phyloP scores from a whole-genome alignment of 2,329 filamentous ascomycete genomes.

The Onygenales sp. region DNA sequence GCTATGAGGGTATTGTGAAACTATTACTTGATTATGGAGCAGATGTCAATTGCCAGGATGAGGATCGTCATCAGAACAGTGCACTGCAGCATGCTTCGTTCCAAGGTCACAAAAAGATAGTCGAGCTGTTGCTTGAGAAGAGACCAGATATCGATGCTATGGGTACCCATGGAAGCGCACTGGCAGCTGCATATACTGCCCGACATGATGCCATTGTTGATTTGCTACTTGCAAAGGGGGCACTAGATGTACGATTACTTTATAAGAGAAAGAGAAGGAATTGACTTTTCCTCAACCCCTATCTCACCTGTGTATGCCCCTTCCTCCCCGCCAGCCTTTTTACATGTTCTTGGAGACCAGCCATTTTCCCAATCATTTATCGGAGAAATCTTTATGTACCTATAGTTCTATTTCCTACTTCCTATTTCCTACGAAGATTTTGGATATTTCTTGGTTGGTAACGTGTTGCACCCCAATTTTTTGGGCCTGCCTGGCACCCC shows the following conservation, averaged over 20 bases:
- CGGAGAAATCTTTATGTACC: too few relatives aligned
- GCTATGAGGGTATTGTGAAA: neutral
- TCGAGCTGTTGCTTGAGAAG: slow-evolving; percentile 7
- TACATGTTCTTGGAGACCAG: too few relatives aligned
- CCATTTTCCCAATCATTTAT: too few relatives aligned
- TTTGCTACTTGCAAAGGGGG: neutral
- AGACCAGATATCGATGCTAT: neutral
- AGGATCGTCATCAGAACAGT: neutral
- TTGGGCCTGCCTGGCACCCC: too few relatives aligned
- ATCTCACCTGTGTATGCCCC: too few relatives aligned
- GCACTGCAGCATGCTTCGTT: slow-evolving; percentile 7
- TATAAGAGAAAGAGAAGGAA: neutral
- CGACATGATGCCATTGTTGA: neutral
- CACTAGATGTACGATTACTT: neutral
- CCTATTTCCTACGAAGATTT: too few relatives aligned
- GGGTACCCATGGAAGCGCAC: neutral
- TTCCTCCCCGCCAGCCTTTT: too few relatives aligned
- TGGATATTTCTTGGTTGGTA: too few relatives aligned
- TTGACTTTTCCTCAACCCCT: neutral
- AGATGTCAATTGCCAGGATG: neutral
- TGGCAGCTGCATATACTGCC: neutral
- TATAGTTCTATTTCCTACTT: too few relatives aligned
- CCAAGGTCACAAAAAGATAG: slow-evolving; percentile 3
- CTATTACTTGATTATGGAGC: neutral
- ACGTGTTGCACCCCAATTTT: too few relatives aligned